Evolutionary conservation across 495 filamentous ascomycete species (phyloP), one percentile per base, ranked within the genome.

Genomic region (Penicillium nucicola): DNA sequence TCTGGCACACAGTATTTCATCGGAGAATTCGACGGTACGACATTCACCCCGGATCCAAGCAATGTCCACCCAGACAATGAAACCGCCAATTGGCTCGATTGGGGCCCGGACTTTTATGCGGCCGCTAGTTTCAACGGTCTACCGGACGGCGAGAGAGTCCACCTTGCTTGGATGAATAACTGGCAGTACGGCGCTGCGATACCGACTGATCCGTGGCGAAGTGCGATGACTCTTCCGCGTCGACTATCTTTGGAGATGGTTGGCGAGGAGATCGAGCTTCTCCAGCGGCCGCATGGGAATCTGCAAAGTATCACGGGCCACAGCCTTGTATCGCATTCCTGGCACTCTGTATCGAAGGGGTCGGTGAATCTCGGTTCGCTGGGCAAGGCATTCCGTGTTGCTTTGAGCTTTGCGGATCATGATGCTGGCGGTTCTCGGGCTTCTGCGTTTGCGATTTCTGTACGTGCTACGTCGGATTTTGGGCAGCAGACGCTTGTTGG

Each of bases 111-210:
- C 58, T 76, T 76, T 51, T 80, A 81, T 48, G 78, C 78, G 18
- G 77, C 69, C 0, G 70, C 77, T 49, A 78, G 72, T 62, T 80
- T 78, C 61, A 45, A 45, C 15, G 43, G 43, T 13, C 32, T 45
- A 1, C 19, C 43, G 10, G 10, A 9, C 14, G 62, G 55, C 19
- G 58, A 71, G 25, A 68, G 68, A 17, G 71, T 71, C 22, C 55
- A 77, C 31, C 68, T 84, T 28, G 75, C 73, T 5, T 84, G 81
- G 80, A 79, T 81, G 45, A 77, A 70, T 42, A 84, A 84, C 53
- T 83, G 81, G 80, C 74, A 84, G 52, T 84, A 83, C 50, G 66
- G 42, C 0, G 25, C 25, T 1, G 43, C 37, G 2, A 62, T 65
- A n/a, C 68, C 66, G 2, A 63, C 64, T 1, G 67, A 75, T 52